Conservation (phyloP, 148 eudicot genomes). For the Suaeda aralocaspica region DNA sequence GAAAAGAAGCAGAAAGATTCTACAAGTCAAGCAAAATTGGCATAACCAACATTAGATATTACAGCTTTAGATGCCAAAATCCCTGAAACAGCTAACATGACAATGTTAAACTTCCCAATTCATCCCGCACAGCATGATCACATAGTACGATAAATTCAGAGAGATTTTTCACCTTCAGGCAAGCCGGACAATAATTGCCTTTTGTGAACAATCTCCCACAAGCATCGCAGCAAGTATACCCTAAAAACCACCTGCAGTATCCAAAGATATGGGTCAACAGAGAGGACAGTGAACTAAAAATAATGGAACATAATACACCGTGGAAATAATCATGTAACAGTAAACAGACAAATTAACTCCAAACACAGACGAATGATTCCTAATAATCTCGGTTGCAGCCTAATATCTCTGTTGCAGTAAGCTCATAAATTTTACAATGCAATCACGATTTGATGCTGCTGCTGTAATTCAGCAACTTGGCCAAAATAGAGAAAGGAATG, state of each 20-base stretch:
- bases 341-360: not conserved
- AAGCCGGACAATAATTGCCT: slow-evolving; percentile 93
- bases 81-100: not conserved
- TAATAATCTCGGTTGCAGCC: no score
- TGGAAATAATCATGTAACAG: not conserved
- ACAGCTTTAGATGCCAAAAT: not conserved
- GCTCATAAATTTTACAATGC: no score
- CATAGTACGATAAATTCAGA: not conserved
- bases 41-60: not conserved
- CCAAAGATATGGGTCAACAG: not conserved
- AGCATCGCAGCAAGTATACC: slow-evolving; percentile 98
- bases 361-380: not conserved
- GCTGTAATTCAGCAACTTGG: no score
- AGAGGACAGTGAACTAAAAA: not conserved
- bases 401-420: no score
- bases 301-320: not conserved
- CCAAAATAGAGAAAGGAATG: not conserved
- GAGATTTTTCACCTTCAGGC: slow-evolving; percentile 64
- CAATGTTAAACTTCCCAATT: not conserved
- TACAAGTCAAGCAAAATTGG: not conserved
- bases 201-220: slow-evolving; percentile 98
- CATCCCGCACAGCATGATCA: not conserved
- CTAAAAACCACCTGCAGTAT: slow-evolving; percentile 84
- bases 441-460: no score
- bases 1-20: not conserved